Evolutionary conservation across 192 early-diverging fungal species (phyloP), one percentile per base, ranked within the genome.

Genomic region (Coemansia sp.): DNA sequence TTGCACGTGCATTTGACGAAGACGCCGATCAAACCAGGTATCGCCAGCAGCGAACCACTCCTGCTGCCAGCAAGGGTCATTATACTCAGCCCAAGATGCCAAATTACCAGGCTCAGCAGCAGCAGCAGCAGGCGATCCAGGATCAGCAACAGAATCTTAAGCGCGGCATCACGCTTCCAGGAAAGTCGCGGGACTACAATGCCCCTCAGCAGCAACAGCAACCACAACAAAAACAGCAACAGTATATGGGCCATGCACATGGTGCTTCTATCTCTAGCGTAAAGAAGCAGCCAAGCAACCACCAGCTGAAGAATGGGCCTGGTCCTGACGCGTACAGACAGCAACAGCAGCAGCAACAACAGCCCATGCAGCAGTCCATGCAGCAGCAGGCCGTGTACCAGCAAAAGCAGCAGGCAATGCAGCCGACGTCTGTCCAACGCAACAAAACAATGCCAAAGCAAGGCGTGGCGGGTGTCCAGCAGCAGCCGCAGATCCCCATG

Each of bases 201-300:
- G 62, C 41, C 9, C n/a, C 64, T 5, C 64, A 66, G 64, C 71
- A 60, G 61, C 62, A 59, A 55, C 72, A 63, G 58, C 63, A 65
- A 48, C 70, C 38, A 55, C 65, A 64, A 52, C 67, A 36, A 32
- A 66, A 57, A 61, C 64, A 58, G 49, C 71, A 50, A 52, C 64
- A 59, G 45, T 61, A 56, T 42, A 42, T 32, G 20, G 40, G 54
- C 11, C 62, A 71, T 36, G 46, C 70, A 23, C 61, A 35, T 33
- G 56, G 40, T 56, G 56, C 40, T 48, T 41, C 74, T 43, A 17
- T 46, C 9, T 61, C 74, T 7, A 53, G 55, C 4, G 45, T 68
- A 23, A 67, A 71, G 70, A 72, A 78, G 70, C 69, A 78, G 64
- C 46, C 78, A 0, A 81, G 78, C 64, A 72, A 71, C 57, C 78